Evolutionary conservation across 306 rosid genomes (phyloP), one percentile per base, ranked within the genome.

Genomic region (Rubus idaeus): DNA sequence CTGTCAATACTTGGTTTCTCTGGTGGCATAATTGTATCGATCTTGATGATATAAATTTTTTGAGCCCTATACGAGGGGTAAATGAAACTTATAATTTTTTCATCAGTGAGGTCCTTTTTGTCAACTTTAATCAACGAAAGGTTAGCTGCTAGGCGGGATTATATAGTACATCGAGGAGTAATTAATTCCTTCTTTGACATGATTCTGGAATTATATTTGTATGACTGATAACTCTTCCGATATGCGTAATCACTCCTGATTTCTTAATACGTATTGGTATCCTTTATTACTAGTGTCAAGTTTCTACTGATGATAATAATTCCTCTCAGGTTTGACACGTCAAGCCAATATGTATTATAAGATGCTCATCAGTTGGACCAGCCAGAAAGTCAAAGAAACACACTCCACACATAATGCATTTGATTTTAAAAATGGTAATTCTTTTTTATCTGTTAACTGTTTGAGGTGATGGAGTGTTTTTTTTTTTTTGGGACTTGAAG

Each of bases 301-400:
- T 73, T 73, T 26, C 68, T 58, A 35, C 63, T 84, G 71, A 77
- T 21, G 68, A 68, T 79, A 39, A 75, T 45, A 70, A 8, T 81
- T 73, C 56, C 56, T 84, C 82, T 75, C 92, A 94, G 98, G 95
- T 83, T 86, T 94, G 84, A 94, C 96, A 6, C 62, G 85, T 78
- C 97, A 94, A 87, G 98, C 97, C 76, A 92, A 92, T 82, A 88
- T 87, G 86, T 92, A 94, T 72, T 90, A 94, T 78, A 92, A 87
- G 85, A 90, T 90, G 97, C 96, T 92, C 80, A 88, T 94, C 82
- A 80, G 92, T 76, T 94, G 98, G 97, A 94, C 97, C 83, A 92
- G 96, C 90, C 97, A 92, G 92, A 92, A 84, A 87, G 79, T 94
- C 55, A 94, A 94, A 85, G 96, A 94, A 73, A 80, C 93, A 30